Evolutionary conservation across 2,329 filamentous ascomycete genomes (phyloP).

Genomic region (Calonectria hawksworthii): DNA sequence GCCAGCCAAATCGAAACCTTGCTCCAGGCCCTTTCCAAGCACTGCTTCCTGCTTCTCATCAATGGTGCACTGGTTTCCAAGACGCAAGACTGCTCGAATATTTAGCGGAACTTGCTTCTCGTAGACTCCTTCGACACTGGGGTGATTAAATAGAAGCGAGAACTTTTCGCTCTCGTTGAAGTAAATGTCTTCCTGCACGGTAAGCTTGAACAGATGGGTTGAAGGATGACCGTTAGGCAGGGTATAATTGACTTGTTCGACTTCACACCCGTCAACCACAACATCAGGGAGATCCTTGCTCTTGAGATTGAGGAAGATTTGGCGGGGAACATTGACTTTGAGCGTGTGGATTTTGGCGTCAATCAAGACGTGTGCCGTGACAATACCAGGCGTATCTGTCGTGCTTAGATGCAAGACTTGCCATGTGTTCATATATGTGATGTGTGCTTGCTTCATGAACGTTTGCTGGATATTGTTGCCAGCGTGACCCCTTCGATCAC

Average conservation of each 20-base stretch:
- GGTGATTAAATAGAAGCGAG: constrained; percentile 86
- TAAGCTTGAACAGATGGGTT: constrained; percentile 93
- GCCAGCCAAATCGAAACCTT: constrained; percentile 89
- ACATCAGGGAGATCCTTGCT: constrained; percentile 89
- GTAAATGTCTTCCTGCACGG: constrained; percentile 89
- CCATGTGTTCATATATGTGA: constrained; percentile 93
- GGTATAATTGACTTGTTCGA: constrained; percentile 94
- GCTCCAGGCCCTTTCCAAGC: constrained; percentile 90
- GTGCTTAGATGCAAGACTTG: constrained; percentile 90
- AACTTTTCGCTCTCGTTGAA: constrained; percentile 88
- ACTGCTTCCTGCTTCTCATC: constrained; percentile 92
- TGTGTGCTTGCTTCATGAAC: constrained; percentile 93
- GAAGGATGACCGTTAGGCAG: constrained; percentile 96
- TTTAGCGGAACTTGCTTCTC: constrained; percentile 93
- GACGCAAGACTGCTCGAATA: constrained; percentile 86
- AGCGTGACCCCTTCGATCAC: constrained; percentile 75
- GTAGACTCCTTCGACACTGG: constrained; percentile 97
- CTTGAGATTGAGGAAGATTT: constrained; percentile 93
- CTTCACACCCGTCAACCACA: constrained; percentile 85
- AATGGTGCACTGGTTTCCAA: constrained; percentile 94
- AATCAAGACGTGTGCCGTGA: constrained; percentile 91
- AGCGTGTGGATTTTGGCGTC: constrained; percentile 91
- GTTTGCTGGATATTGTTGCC: constrained; percentile 73
- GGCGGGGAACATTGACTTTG: constrained; percentile 89
- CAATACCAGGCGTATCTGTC: constrained; percentile 87